phyloP scores from a whole-genome alignment of 768 basidiomycete genomes.

The Lactarius deliciosus region DNA sequence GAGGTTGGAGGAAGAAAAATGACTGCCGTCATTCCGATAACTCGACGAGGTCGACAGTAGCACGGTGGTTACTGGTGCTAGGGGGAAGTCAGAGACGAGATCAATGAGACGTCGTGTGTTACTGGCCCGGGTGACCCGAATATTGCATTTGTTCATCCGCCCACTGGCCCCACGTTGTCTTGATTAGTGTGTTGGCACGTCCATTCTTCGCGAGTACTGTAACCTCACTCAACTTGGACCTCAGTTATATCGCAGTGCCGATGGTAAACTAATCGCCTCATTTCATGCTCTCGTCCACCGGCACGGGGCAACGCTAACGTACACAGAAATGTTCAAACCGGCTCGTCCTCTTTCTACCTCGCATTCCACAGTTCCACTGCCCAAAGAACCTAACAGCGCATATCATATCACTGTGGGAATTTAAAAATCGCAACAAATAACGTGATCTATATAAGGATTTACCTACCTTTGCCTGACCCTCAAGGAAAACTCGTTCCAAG shows the following conservation, averaged over 20 bases:
- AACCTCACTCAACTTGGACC: slow-evolving; percentile 19
- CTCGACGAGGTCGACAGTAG: neutral
- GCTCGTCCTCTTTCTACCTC: slow-evolving; percentile 54
- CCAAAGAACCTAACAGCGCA: too few relatives aligned
- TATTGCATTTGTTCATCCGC: neutral
- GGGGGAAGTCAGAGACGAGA: neutral
- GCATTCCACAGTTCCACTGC: too few relatives aligned
- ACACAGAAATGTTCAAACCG: slow-evolving; percentile 77
- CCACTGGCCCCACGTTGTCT: too few relatives aligned
- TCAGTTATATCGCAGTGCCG: slow-evolving; percentile 57
- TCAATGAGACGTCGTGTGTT: too few relatives aligned
- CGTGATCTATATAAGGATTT: neutral
- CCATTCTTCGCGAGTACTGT: neutral
- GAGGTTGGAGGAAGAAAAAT: slow-evolving; percentile 11
- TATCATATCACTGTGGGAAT: slow-evolving; percentile 27
- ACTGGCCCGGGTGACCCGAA: neutral
- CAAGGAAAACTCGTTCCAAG: slow-evolving; percentile 54
- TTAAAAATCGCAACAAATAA: neutral
- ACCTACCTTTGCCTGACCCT: slow-evolving; percentile 16
- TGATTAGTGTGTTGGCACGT: too few relatives aligned
- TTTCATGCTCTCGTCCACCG: slow-evolving; percentile 61
- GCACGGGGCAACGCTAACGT: slow-evolving; percentile 65
- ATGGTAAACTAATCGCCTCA: slow-evolving; percentile 80
- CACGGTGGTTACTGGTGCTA: neutral
- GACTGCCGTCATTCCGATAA: slow-evolving; percentile 5